These are phyloP conservation scores for Crithidia acanthocephali DNA, from an alignment of 208 protist species.

Conservation along the genomic window DNA sequence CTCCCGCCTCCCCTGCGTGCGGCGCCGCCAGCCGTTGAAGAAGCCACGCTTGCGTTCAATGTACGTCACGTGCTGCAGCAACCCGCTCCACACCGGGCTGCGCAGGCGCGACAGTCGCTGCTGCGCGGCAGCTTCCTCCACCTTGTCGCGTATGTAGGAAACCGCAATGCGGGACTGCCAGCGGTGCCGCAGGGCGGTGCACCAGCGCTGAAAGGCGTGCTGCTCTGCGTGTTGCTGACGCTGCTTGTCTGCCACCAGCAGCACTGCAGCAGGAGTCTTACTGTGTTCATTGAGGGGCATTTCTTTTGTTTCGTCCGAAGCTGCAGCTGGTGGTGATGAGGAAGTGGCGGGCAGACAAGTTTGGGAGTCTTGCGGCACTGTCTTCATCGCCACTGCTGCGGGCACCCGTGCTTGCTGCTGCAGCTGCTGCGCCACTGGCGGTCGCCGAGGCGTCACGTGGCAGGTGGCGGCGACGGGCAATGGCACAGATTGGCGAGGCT, in stretches of 20 bases:
- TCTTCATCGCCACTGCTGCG: too few species aligned
- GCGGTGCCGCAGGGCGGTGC: slow-evolving; percentile 31
- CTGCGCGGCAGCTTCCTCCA: slow-evolving; percentile 10
- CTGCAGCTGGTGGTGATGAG: background rate
- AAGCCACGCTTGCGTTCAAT: slow-evolving; percentile 54
- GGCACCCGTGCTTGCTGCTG: too few species aligned
- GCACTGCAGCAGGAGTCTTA: background rate
- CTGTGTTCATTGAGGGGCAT: background rate
- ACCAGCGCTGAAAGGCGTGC: slow-evolving; percentile 29
- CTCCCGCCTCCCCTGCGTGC: slow-evolving; percentile 11
- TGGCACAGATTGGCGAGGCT: slow-evolving; percentile 19
- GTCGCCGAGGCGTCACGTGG: background rate
- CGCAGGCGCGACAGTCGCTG: background rate
- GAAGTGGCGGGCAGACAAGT: background rate
- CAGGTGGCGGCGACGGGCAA: slow-evolving; percentile 5
- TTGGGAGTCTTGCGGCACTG: background rate
- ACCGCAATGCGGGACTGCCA: slow-evolving; percentile 34
- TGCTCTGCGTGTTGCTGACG: background rate
- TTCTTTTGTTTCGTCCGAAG: background rate
- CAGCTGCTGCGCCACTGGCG: too few species aligned
- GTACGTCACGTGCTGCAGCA: slow-evolving; percentile 43
- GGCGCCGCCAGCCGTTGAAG: slow-evolving; percentile 42
- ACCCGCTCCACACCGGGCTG: slow-evolving; percentile 25
- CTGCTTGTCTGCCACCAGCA: background rate
- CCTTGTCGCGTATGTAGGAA: slow-evolving; percentile 29